phyloP scores from a whole-genome alignment of 768 basidiomycete species.

The Pulveroboletus ravenelii region DNA sequence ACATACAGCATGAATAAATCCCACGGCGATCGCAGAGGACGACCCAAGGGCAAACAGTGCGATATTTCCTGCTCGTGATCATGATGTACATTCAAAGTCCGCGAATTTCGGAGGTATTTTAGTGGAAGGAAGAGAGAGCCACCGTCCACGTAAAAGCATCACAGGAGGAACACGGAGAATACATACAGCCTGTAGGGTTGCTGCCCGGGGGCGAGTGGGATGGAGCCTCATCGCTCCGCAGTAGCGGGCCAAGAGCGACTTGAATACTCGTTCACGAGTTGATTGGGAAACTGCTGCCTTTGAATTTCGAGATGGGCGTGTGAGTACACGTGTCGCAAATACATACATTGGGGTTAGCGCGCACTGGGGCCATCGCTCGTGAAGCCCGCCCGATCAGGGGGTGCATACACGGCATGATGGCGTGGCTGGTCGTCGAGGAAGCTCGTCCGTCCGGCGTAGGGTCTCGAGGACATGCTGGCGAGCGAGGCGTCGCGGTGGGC shows the following conservation, averaged over 20 bases:
- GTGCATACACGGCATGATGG: neutral
- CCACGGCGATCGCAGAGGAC: conserved; percentile 11
- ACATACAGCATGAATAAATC: neutral
- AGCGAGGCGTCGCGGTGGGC: neutral
- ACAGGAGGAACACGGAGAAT: conserved; percentile 3
- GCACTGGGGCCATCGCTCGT: conserved; percentile 9
- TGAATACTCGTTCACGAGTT: conserved; percentile 4
- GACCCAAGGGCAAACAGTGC: neutral
- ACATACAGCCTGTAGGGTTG: conserved; percentile 2
- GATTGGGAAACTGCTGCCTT: conserved; percentile 26
- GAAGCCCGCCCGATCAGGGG: neutral
- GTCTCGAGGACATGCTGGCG: neutral
- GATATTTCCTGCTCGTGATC: neutral
- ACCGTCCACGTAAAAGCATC: conserved; percentile 16
- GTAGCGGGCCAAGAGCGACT: neutral
- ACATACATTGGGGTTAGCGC: conserved; percentile 27
- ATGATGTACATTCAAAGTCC: conserved; percentile 18
- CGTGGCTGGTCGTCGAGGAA: neutral
- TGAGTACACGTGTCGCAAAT: conserved; percentile 31
- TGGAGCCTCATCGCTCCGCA: conserved; percentile 13
- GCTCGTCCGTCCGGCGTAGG: neutral
- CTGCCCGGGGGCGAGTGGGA: conserved; percentile 4
- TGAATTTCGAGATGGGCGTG: conserved; percentile 27
- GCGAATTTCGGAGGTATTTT: conserved; percentile 26
- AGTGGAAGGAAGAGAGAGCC: neutral